Percentiles rank a stretch among this genome's conserved stretches.
phyloP scores from a whole-genome alignment of 1,139 yeast species.

The Zygosaccharomyces sapae region DNA sequence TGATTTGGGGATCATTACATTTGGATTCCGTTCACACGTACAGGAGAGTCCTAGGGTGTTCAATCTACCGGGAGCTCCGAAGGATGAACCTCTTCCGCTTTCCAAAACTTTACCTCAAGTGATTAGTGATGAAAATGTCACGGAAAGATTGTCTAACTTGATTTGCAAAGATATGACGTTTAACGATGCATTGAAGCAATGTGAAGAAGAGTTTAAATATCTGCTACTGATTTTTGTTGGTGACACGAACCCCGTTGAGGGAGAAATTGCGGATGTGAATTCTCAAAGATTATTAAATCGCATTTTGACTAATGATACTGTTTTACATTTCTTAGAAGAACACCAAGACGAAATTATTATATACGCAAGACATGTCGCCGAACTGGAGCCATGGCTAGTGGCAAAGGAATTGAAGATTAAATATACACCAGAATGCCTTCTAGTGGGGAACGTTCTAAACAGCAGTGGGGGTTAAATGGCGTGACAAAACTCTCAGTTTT shows the following conservation, averaged over 20 bases:
- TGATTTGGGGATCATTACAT: slow-evolving; percentile 25
- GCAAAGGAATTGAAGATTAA: slow-evolving; percentile 32
- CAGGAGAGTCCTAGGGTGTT: slow-evolving; percentile 12
- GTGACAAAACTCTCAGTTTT: slow-evolving; percentile 36
- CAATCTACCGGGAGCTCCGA: slow-evolving; percentile 24
- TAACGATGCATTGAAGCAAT: slow-evolving; percentile 32
- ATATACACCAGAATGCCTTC: slow-evolving; percentile 34
- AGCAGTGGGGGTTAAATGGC: slow-evolving; percentile 34
- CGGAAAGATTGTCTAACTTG: slow-evolving; percentile 8
- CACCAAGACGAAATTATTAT: slow-evolving; percentile 31
- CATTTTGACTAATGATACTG: slow-evolving; percentile 30
- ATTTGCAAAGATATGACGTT: slow-evolving; percentile 18
- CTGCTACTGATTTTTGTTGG: slow-evolving; percentile 35
- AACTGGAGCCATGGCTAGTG: slow-evolving; percentile 37
- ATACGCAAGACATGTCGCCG: slow-evolving; percentile 34
- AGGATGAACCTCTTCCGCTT: slow-evolving; percentile 3
- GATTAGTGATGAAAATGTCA: slow-evolving; percentile 7
- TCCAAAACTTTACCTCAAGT: slow-evolving; percentile 10
- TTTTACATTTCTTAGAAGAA: slow-evolving; percentile 24
- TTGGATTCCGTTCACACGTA: slow-evolving; percentile 20
- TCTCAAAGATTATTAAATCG: slow-evolving; percentile 31
- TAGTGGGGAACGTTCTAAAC: slow-evolving; percentile 39
- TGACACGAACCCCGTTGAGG: slow-evolving; percentile 17
- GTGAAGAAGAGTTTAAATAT: slow-evolving; percentile 35
- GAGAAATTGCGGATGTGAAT: slow-evolving; percentile 20